These are phyloP conservation scores for Amphicarpaea edgeworthii DNA, from an alignment of 306 rosid species.

Conservation along the genomic window DNA sequence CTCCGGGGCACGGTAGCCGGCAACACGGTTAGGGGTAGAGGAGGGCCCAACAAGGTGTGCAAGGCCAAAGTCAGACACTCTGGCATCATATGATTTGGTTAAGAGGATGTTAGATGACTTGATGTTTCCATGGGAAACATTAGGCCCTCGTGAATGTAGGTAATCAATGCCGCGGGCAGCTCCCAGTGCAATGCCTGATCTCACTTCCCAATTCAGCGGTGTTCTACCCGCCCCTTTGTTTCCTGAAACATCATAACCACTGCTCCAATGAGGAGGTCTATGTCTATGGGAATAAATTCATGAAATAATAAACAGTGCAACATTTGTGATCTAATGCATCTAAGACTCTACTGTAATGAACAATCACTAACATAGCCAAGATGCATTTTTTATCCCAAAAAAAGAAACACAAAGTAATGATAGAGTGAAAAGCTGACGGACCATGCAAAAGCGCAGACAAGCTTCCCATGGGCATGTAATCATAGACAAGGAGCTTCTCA, in stretches of 20 bases:
- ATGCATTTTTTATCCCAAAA: slow-evolving; percentile 19
- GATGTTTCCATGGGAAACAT: slow-evolving; percentile 73
- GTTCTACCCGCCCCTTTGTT: slow-evolving; percentile 73
- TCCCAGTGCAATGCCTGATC: slow-evolving; percentile 71
- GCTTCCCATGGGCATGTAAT: slow-evolving; percentile 77
- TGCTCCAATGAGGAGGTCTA: neutral
- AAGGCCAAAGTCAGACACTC: slow-evolving; percentile 76
- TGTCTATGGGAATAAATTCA: neutral
- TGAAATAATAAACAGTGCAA: slow-evolving; percentile 17
- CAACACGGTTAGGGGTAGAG: slow-evolving; percentile 68
- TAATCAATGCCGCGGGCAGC: slow-evolving; percentile 74
- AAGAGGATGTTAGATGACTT: slow-evolving; percentile 73
- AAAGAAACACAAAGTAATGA: slow-evolving; percentile 29
- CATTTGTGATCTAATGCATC: slow-evolving; percentile 14
- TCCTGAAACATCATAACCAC: slow-evolving; percentile 53
- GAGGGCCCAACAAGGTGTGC: slow-evolving; percentile 71
- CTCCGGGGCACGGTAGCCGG: slow-evolving; percentile 76
- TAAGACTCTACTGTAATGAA: slow-evolving; percentile 26
- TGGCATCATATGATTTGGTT: slow-evolving; percentile 65
- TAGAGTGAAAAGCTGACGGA: slow-evolving; percentile 36
- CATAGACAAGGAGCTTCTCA: slow-evolving; percentile 73
- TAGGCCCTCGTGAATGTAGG: slow-evolving; percentile 68
- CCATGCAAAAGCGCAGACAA: slow-evolving; percentile 82
- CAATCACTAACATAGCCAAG: neutral
- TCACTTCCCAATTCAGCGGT: slow-evolving; percentile 74